A percentile compares a stretch with the other conserved stretches of the same genome.
Conservation (phyloP, 345 rosid species). For the Moricandia arvensis region DNA sequence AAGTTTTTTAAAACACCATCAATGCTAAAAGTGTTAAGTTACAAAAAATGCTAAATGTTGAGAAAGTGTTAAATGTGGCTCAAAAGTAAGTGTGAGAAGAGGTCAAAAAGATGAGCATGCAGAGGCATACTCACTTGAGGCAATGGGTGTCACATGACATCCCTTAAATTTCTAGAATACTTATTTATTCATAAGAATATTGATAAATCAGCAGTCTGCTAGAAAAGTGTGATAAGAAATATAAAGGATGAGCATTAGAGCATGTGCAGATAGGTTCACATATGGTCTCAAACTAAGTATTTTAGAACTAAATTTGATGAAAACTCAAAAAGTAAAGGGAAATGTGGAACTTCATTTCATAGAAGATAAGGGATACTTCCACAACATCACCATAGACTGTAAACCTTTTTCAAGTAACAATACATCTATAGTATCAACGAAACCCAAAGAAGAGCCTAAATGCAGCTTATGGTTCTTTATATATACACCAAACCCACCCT, state of each 20-base stretch:
- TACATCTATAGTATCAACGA: conserved; percentile 21
- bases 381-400: conserved; percentile 17
- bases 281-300: not conserved
- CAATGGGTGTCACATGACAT: too few relatives aligned
- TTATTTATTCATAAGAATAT: too few relatives aligned
- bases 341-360: conserved; percentile 16
- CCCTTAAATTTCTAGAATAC: too few relatives aligned
- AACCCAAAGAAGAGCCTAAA: conserved; percentile 13
- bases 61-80: not conserved
- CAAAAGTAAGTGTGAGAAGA: not conserved
- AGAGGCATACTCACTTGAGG: too few relatives aligned
- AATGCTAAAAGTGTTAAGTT: too few relatives aligned
- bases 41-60: not conserved
- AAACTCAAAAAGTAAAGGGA: not conserved
- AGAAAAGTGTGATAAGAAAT: too few relatives aligned
- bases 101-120: too few relatives aligned
- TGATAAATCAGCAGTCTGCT: too few relatives aligned
- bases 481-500: conserved; percentile 25
- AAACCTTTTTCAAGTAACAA: not conserved
- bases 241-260: not conserved
- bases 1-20: not conserved
- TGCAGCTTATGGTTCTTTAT: conserved; percentile 24
- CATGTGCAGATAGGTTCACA: not conserved
- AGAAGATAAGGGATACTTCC: not conserved
- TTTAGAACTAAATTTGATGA: not conserved